Base-by-base conservation (phyloP, 192 early-diverging fungal species). In the Coemansia pectinata region DNA sequence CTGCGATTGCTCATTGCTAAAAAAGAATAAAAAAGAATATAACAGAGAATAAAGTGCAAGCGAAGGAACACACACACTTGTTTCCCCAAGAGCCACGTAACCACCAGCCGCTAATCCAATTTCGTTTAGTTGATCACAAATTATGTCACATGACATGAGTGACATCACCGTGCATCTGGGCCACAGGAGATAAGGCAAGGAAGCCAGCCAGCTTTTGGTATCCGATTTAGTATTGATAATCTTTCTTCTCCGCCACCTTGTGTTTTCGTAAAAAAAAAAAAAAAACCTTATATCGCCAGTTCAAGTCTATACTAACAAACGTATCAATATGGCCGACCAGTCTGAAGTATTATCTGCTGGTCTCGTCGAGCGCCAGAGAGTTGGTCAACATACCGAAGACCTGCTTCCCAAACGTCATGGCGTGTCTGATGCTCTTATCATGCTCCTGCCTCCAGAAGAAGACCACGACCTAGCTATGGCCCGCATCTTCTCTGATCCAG, bases 1-100 rank as follows among this genome's bases (percentile, higher is more conserved):
- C 77, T 76, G 59, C 76, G 83, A 53, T 52, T 76, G 76, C 78
- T 78, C 83, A 85, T 85, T 72, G 27, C 0, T 17, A 17, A 31
- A 57, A 23, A 57, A 31, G 2, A 57, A 1, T 29, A 31, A 25
- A 10, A 29, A 15, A 27, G 0, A 31, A 25, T n/a, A 14, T n/a
- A 57, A 19, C 53, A 57, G 12, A 12, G 53, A 14, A 27, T 21
- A 10, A 11, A 12, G 19, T 11, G 19, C 50, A 9, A 25, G 50
- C 50, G 15, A 45, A 45, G 15, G 44, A 15, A 45, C 14, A 45
- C 44, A 6, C 15, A 1, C 17, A n/a, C 27, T 27, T 27, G 2
- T 27, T 27, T 27, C 27, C 27, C 27, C 44, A 45, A 45, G 17
- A 12, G 47, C 47, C 47, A 50, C 47, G 47, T 50, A 19, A 50